Conservation (phyloP, 495 filamentous ascomycete genomes). For the Xylaria venustula region DNA sequence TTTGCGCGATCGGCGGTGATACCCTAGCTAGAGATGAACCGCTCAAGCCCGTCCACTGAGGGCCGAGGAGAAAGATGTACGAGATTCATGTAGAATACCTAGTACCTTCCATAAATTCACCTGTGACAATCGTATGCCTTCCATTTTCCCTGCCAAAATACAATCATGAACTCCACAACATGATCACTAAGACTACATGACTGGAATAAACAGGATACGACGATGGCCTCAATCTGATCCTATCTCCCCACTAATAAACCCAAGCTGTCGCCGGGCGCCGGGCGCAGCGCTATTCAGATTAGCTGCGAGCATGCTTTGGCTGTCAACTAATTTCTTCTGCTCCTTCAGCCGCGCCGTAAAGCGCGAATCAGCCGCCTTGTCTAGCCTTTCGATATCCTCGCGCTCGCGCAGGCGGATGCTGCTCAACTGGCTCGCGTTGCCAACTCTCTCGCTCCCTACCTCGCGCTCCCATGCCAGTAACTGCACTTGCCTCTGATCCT, state of each 20-base stretch:
- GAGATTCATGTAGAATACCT: too few relatives aligned
- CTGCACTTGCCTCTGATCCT: slow-evolving; percentile 32
- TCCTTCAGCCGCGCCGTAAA: slow-evolving; percentile 36
- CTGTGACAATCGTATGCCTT: too few relatives aligned
- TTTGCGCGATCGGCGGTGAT: too few relatives aligned
- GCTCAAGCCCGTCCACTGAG: too few relatives aligned
- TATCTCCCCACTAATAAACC: slow-evolving; percentile 39
- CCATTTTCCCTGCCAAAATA: not conserved
- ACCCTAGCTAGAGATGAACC: too few relatives aligned
- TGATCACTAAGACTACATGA: not conserved
- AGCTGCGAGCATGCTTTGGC: slow-evolving; percentile 40
- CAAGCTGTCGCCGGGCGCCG: slow-evolving; percentile 40
- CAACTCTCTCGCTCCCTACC: slow-evolving; percentile 32
- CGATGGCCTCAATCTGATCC: not conserved
- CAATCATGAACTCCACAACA: not conserved
- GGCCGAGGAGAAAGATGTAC: too few relatives aligned
- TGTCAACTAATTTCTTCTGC: slow-evolving; percentile 47
- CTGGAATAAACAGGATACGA: not conserved
- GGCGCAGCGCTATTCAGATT: slow-evolving; percentile 33
- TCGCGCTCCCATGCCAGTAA: slow-evolving; percentile 39
- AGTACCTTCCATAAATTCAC: not conserved
- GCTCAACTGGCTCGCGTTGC: slow-evolving; percentile 38
- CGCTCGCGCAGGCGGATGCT: slow-evolving; percentile 40
- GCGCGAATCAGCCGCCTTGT: slow-evolving; percentile 35
- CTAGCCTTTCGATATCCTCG: slow-evolving; percentile 40